Conservation (phyloP, 192 early-diverging fungal genomes). For the Coemansia sp. region DNA sequence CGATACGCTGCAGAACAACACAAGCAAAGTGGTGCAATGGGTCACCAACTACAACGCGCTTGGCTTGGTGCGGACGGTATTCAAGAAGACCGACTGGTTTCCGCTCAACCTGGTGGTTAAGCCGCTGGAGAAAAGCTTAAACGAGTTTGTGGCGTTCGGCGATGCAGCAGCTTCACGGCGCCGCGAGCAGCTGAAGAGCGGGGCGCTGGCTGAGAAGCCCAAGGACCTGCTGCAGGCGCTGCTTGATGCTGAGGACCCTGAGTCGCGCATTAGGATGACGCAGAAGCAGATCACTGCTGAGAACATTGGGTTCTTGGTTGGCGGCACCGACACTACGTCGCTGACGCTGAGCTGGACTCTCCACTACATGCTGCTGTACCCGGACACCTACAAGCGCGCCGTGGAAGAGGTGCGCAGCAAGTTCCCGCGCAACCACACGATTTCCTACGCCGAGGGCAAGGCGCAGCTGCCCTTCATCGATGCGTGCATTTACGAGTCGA, state of each 20-base stretch:
- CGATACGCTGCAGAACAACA: conserved; percentile 7
- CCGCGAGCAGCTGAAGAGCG: not conserved
- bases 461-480: conserved; percentile 28
- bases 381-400: conserved; percentile 4
- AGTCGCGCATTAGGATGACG: conserved; percentile 21
- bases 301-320: conserved; percentile 21
- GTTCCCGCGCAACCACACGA: conserved; percentile 19
- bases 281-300: conserved; percentile 22
- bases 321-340: conserved; percentile 36
- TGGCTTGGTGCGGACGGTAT: conserved; percentile 2
- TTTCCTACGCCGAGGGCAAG: conserved; percentile 22
- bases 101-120: conserved; percentile 6
- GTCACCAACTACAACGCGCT: conserved; percentile 18
- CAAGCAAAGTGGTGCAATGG: conserved; percentile 16
- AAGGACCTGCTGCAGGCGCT: conserved; percentile 39
- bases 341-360: conserved; percentile 34
- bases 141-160: conserved; percentile 11
- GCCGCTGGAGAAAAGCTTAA: conserved; percentile 9
- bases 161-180: not conserved
- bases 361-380: conserved; percentile 31
- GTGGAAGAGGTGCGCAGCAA: conserved; percentile 18
- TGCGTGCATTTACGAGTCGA: conserved; percentile 37
- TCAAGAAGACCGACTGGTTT: not conserved
- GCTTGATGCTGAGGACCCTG: conserved; percentile 34
- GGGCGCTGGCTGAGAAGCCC: conserved; percentile 11